Evolutionary conservation across 345 rosid genomes (phyloP).

Genomic region (Pistacia vera): DNA sequence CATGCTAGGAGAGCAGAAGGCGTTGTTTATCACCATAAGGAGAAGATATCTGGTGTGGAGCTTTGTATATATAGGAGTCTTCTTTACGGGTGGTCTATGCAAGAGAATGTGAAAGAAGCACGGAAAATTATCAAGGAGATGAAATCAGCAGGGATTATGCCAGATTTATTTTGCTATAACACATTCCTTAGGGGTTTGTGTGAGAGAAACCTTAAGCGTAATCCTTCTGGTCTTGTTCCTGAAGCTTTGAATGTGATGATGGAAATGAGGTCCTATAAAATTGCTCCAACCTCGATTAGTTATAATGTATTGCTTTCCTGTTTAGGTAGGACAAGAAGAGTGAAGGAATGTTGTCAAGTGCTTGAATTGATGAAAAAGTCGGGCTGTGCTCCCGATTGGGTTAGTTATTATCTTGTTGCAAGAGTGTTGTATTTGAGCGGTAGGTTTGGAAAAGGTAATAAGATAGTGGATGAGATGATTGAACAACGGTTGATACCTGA

Average conservation of each 20-base stretch:
- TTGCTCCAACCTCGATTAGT: slow-evolving; percentile 62
- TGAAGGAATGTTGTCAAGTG: slow-evolving; percentile 65
- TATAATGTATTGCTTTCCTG: slow-evolving; percentile 81
- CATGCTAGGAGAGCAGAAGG: slow-evolving; percentile 84
- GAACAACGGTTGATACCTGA: slow-evolving; percentile 57
- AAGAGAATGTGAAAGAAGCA: slow-evolving; percentile 68
- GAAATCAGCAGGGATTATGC: slow-evolving; percentile 58
- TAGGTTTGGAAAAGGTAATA: slow-evolving; percentile 83
- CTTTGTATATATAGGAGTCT: slow-evolving; percentile 62
- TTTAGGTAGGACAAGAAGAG: slow-evolving; percentile 76
- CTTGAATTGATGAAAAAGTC: slow-evolving; percentile 73
- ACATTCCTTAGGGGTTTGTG: slow-evolving; percentile 75
- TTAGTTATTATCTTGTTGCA: slow-evolving; percentile 76
- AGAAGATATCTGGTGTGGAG: slow-evolving; percentile 46
- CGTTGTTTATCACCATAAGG: slow-evolving; percentile 71
- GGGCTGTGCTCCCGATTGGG: slow-evolving; percentile 63
- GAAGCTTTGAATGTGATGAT: slow-evolving; percentile 86
- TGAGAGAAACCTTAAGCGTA: slow-evolving; percentile 51
- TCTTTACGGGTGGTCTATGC: slow-evolving; percentile 69
- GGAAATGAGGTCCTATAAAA: slow-evolving; percentile 69
- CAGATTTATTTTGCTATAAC: slow-evolving; percentile 75
- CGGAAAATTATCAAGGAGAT: slow-evolving; percentile 73
- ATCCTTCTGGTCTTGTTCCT: slow-evolving; percentile 86
- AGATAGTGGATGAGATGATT: slow-evolving; percentile 75
- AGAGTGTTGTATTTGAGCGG: slow-evolving; percentile 75